Evolutionary conservation across 306 rosid genomes (phyloP).

Genomic region (Prunus davidiana): DNA sequence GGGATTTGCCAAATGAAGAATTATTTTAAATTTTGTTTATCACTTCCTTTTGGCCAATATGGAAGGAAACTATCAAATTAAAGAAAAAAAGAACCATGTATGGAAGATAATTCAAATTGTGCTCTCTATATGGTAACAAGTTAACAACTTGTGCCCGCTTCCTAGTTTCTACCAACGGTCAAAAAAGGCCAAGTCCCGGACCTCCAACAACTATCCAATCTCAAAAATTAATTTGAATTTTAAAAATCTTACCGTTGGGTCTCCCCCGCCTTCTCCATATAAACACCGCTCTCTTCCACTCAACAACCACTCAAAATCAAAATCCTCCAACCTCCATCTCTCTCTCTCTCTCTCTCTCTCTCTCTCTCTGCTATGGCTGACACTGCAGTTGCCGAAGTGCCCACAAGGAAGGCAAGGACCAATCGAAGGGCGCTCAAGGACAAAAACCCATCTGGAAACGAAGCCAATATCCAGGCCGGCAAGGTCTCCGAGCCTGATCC

Average conservation of each 20-base stretch:
- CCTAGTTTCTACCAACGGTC: constrained; percentile 35
- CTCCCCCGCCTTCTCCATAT: constrained; percentile 16
- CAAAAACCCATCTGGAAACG: constrained; percentile 43
- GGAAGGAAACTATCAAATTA: background rate
- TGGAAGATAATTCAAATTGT: background rate
- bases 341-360: background rate
- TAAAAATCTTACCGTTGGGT: constrained; percentile 57
- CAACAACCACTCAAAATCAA: background rate
- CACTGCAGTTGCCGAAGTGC: constrained; percentile 24
- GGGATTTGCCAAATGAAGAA: too few relatives aligned
- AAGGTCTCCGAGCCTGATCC: constrained; percentile 26
- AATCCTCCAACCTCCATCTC: background rate
- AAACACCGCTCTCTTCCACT: background rate
- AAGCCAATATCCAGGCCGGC: constrained; percentile 28
- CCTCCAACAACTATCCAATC: constrained; percentile 11
- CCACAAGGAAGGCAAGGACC: constrained; percentile 51
- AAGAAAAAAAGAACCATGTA: background rate
- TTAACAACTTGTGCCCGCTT: background rate
- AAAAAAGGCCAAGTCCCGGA: constrained; percentile 10
- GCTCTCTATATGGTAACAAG: background rate
- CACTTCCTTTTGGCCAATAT: too few relatives aligned
- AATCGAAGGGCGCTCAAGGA: constrained; percentile 62
- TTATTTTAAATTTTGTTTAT: too few relatives aligned
- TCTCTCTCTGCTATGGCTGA: constrained; percentile 52
- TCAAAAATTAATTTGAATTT: constrained; percentile 36